Evolutionary conservation across 768 basidiomycete genomes (phyloP), one percentile per base, ranked within the genome.

Genomic region (Lactifluus subvellereus): DNA sequence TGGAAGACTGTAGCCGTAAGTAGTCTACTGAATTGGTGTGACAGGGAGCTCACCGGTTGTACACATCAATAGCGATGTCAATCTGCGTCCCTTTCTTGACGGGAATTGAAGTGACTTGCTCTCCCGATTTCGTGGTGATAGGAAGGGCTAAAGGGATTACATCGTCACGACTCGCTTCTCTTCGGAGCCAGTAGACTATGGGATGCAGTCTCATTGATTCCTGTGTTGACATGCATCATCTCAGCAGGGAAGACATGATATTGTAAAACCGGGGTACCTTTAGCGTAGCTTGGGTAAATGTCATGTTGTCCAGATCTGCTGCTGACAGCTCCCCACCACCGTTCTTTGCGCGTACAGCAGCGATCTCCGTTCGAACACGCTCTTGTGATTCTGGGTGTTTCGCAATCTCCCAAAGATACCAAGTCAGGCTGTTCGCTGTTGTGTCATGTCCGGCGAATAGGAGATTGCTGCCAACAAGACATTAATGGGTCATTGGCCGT

Each of bases 61-160:
- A 51, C 20, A 38, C 48, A n/a, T 11, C 43, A 33, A 49, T 30
- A 14, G 27, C 3, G 18, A 62, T 33, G 11, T 62, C 55, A 20
- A 52, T 30, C 5, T 33, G 22, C n/a, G 48, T 55, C 32, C 60
- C 60, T 49, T 57, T 51, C 54, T 10, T 43, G 5, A 62, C 22
- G 2, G 48, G 61, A 49, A 62, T 62, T 3, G 37, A 45, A 13
- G 49, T 20, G 35, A 62, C 48, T 20, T 50, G 18, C 40, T 57
- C 10, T 9, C 55, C 55, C 6, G 48, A 52, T 22, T 62, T 57
- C 5, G 33, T 35, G 5, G 42, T 45, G 27, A 57, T 52, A 7
- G 61, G 61, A 14, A 43, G 43, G 2, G 66, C 54, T 14, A 71
- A 64, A 10, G 67, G 70, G 13, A 68, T 54, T 3, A 68, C 63